Base-by-base conservation (phyloP, 192 early-diverging fungal species). In the Backusella westeae region DNA sequence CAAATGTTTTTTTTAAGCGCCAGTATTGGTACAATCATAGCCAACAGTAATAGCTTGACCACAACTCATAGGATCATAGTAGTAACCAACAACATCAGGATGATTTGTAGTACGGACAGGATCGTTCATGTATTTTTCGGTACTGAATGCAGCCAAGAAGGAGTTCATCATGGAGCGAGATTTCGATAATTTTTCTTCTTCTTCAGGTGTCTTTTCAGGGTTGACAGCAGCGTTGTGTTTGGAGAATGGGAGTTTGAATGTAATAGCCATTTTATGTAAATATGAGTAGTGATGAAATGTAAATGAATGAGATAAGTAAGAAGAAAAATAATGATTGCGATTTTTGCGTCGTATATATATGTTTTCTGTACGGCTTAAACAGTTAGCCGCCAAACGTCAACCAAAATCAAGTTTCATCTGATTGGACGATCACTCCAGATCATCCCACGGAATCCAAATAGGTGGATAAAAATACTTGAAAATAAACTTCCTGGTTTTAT, bases 41-140 rank as follows among this genome's bases (percentile, higher is more conserved):
- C 72, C 69, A 67, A 34, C 59, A 7, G 39, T 52, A 34, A 49
- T 35, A 8, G 49, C 5, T 2, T 53, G 26, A 14, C 76, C 76
- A 36, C 73, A 26, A 17, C 74, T 73, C 76, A 81, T 77, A 52
- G 80, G 80, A 66, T 81, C 80, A 56, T 72, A 39, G 34, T 71
- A 77, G 6, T 36, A 39, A 53, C 80, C 80, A 72, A 81, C 76
- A n/a, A 81, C 46, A 23, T 77, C 76, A 75, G 80, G 80, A 26
- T 72, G 65, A 34, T 66, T 67, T 23, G 72, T 67, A 29, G 59
- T 81, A 38, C 76, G 38, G 53, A 77, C 75, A 44, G 80, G 80
- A 65, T 81, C 80, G 69, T 77, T 77, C 19, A 71, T 23, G 56
- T 26, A 63, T 63, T 63, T 63, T 63, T 63, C 56, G 23, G 56